These are phyloP conservation scores for Colletotrichum limetticola DNA, from an alignment of 2,329 filamentous ascomycete species.

Conservation along the genomic window DNA sequence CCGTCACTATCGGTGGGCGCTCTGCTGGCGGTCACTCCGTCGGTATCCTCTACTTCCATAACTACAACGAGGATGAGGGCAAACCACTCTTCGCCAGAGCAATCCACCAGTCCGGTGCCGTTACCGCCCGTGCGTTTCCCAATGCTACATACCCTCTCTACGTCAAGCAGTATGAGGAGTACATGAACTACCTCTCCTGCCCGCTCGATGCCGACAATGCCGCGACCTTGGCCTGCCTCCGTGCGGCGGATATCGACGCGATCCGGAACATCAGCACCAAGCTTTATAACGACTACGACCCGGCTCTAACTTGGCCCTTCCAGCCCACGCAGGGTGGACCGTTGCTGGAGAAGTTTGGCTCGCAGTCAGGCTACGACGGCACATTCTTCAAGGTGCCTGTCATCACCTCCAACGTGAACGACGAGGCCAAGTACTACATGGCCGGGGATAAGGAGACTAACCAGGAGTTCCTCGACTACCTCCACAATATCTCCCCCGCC, in stretches of 20 bases:
- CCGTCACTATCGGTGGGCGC: constrained; percentile 74
- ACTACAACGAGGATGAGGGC: constrained; percentile 68
- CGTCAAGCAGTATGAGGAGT: constrained; percentile 61
- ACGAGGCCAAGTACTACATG: constrained; percentile 49
- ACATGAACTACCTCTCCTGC: constrained; percentile 66
- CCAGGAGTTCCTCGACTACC: constrained; percentile 47
- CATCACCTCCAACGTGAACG: constrained; percentile 49
- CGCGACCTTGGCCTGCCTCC: constrained; percentile 64
- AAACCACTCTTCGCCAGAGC: constrained; percentile 71
- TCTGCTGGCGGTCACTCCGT: constrained; percentile 69
- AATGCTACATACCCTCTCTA: constrained; percentile 52
- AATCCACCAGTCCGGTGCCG: constrained; percentile 71
- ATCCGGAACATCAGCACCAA: constrained; percentile 69
- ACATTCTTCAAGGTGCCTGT: constrained; percentile 50
- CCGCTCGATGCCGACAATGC: constrained; percentile 56
- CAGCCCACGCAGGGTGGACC: constrained; percentile 58
- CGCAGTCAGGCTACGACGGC: constrained; percentile 49
- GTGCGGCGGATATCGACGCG: constrained; percentile 60
- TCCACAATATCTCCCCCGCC: constrained; percentile 46
- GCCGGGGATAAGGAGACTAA: constrained; percentile 48
- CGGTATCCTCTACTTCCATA: constrained; percentile 70
- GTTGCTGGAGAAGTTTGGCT: constrained; percentile 58
- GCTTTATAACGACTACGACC: constrained; percentile 63
- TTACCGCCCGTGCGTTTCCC: constrained; percentile 50
- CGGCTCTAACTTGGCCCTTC: constrained; percentile 68